Evolutionary conservation across 2,329 filamentous ascomycete genomes (phyloP), one percentile per base, ranked within the genome.

Genomic region (Xylariales sp.): DNA sequence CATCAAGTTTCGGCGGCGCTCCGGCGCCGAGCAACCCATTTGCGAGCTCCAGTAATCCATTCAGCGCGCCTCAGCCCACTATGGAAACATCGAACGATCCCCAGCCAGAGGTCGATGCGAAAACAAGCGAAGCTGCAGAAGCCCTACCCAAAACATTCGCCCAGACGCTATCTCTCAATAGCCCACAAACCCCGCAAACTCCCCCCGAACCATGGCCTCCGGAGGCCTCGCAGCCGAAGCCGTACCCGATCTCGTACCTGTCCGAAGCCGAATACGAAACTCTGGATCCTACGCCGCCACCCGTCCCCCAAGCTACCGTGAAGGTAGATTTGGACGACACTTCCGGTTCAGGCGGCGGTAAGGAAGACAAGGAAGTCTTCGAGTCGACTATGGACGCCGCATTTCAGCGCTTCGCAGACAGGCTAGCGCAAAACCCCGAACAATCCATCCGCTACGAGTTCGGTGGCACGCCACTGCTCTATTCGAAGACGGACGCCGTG

Each of bases 201-300:
- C 83, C 87, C 0, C 81, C 86, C 0, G 88, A 93, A 72, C 91
- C 93, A 8, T 98, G 94, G 94, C 95, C 95, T 0, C 77, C 85
- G 12, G 81, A 84, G 46, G 84, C 88, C 1, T 81, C 85, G 0
- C 90, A 92, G 72, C 92, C 93, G 0, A 69, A 83, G 1, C 84
- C 93, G 0, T 98, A 94, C 80, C 91, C 93, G 0, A 82, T 87
- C 36, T 92, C 91, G 76, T 93, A 93, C 82, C 89, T 95, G 52
- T 85, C 91, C 58, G 96, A 98, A 73, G 95, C 95, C 59, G 95
- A 97, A 76, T 97, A 93, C 81, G 96, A 99, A 80, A 92, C 91
- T 3, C 87, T 98, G 32, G 93, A 93, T 69, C 89, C 72, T 74
- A 83, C 77, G 2, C 85, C 86, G 0, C 80, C 81, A 36, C 85